These are phyloP conservation scores for Apiotrichum brassicae DNA, from an alignment of 1,284 basidiomycete species.

Conservation along the genomic window DNA sequence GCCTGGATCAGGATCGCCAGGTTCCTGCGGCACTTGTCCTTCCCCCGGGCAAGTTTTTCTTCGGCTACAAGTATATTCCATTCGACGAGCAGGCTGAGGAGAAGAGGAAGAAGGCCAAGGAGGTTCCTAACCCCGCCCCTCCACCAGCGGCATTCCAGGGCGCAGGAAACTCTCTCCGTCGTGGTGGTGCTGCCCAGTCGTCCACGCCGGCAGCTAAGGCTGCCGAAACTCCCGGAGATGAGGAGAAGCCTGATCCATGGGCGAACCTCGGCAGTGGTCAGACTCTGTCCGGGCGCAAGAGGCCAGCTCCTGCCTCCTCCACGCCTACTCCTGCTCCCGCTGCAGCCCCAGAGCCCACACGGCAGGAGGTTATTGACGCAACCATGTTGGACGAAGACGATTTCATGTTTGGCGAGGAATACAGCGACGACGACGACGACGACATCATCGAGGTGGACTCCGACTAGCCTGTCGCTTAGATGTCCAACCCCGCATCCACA, in stretches of 20 bases:
- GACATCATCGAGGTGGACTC: slow-evolving; percentile 45
- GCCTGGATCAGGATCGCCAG: slow-evolving; percentile 64
- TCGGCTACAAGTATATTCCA: slow-evolving; percentile 73
- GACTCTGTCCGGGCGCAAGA: slow-evolving; percentile 23
- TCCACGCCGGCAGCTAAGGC: neutral
- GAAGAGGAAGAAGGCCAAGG: slow-evolving; percentile 38
- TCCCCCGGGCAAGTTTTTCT: slow-evolving; percentile 89
- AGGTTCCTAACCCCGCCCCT: slow-evolving; percentile 11
- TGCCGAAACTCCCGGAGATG: slow-evolving; percentile 3
- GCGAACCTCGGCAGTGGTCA: slow-evolving; percentile 41
- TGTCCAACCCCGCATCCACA: neutral
- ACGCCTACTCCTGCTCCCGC: slow-evolving; percentile 2
- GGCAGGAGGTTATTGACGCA: slow-evolving; percentile 34
- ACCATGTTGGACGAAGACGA: slow-evolving; percentile 45
- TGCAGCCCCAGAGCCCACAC: slow-evolving; percentile 1
- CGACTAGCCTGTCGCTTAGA: slow-evolving; percentile 23
- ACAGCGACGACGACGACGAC: slow-evolving; percentile 30
- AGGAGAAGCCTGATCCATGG: slow-evolving; percentile 40
- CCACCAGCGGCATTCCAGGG: slow-evolving; percentile 35
- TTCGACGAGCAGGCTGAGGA: slow-evolving; percentile 54
- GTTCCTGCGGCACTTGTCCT: slow-evolving; percentile 85
- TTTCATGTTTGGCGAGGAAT: slow-evolving; percentile 30
- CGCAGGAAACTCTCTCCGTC: slow-evolving; percentile 34
- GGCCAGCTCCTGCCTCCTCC: slow-evolving; percentile 1
- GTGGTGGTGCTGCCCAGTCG: slow-evolving; percentile 4